Base-by-base conservation (phyloP, 148 eudicot genomes). In the Amaranthus palmeri region DNA sequence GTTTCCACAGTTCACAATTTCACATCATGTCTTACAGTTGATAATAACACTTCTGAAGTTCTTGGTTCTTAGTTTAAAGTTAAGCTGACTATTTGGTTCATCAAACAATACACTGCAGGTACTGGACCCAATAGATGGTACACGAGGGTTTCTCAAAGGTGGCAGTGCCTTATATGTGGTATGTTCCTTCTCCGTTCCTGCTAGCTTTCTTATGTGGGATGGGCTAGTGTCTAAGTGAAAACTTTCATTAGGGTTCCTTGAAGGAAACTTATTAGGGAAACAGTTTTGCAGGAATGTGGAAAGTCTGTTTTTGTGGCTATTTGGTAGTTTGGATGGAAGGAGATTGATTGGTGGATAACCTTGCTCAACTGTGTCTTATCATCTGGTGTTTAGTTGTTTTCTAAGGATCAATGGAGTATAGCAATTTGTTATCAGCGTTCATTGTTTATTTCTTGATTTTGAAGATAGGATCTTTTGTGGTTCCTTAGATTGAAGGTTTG, bases 81-180 rank as follows among this genome's bases (percentile, higher is more conserved):
- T 45, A 41, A 13, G 13, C 14, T n/a, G 14, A 65, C 40, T 61
- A 54, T 53, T 45, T 10, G 9, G 10, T 69, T 9, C 54, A 48
- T 46, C 40, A 40, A 48, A 42, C 44, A 36, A 65, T 15, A 45
- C 57, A 17, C 41, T 83, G 54, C 87, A 95, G 97, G 88, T 95
- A 42, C 83, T 95, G 80, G 99, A 95, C 82, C 99, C 99, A 49
- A 92, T 95, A 76, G 99, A 95, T 83, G 99, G 97, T 61, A 95
- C 97, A 53, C 73, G 86, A 69, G 97, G 99, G 63, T 95, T 95
- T 80, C 84, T 91, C 44, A 86, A 81, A 80, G 97, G 99, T 74
- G 77, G 78, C 64, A 82, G 81, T 55, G 93, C 92, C 65, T 84
- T 91, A 67, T 95, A 95, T 74, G 99, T 95, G 97, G 99, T 90